phyloP scores from a whole-genome alignment of 2,329 filamentous ascomycete genomes.

The Blastomyces gilchristii region DNA sequence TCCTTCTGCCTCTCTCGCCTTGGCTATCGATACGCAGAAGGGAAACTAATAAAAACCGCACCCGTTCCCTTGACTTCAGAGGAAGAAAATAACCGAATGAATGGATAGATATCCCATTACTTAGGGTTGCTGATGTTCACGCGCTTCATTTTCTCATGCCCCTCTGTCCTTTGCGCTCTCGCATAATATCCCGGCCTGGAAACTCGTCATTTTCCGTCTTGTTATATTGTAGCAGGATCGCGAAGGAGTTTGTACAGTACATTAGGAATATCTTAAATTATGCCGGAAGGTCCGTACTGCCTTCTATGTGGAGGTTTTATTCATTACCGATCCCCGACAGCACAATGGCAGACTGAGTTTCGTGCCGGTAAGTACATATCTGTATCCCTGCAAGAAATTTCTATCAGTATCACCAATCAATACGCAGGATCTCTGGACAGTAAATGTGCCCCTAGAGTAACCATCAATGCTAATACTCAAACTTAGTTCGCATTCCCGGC shows the following conservation, averaged over 20 bases:
- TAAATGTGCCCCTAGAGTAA: no score
- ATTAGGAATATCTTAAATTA: background rate
- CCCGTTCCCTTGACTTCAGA: background rate
- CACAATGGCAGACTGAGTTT: constrained; percentile 13
- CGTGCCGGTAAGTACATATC: constrained; percentile 13
- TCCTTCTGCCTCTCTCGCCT: background rate
- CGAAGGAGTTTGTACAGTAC: background rate
- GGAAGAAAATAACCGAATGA: background rate
- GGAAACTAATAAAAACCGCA: background rate
- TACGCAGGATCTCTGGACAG: background rate
- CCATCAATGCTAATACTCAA: background rate
- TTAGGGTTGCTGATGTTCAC: background rate
- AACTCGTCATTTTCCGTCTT: background rate
- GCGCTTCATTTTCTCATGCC: background rate
- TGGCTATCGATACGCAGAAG: background rate
- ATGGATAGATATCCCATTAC: background rate
- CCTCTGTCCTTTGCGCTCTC: background rate
- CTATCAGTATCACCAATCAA: background rate
- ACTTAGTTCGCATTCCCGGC: constrained; percentile 14
- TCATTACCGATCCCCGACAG: constrained; percentile 7
- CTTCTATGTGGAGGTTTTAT: constrained; percentile 15
- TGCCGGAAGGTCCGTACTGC: constrained; percentile 7
- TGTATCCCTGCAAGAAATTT: background rate
- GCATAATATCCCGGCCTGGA: background rate
- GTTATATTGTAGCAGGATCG: background rate